These are phyloP conservation scores for Nemophila menziesii DNA, from an alignment of 257 asterid genomes.

Conservation along the genomic window DNA sequence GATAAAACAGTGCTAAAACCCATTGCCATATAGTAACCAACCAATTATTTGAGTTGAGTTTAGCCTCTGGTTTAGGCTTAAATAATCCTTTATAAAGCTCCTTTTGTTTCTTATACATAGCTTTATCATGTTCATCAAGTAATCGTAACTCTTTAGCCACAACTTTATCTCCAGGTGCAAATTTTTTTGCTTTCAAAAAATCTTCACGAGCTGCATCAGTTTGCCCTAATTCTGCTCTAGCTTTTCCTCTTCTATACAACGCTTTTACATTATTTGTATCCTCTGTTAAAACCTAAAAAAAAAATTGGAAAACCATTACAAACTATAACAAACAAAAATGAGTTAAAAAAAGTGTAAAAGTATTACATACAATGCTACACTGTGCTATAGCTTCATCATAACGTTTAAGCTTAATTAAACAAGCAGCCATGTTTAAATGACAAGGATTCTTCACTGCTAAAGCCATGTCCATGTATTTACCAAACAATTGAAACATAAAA, in stretches of 20 bases:
- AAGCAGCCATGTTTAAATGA: constrained; percentile 92
- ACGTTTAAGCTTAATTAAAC: constrained; percentile 80
- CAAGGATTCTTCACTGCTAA: constrained; percentile 95
- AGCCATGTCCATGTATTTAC: constrained; percentile 94
- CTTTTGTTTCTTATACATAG: constrained; percentile 78
- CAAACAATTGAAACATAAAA: constrained; percentile 94
- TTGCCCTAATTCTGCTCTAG: constrained; percentile 93
- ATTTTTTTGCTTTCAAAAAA: constrained; percentile 69
- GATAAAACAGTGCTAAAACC: constrained; percentile 46
- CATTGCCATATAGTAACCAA: constrained; percentile 58
- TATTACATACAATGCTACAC: constrained; percentile 66
- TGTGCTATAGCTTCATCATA: constrained; percentile 85
- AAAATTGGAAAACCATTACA: neutral
- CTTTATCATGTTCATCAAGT: constrained; percentile 76
- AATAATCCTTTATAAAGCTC: constrained; percentile 89
- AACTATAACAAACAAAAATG: neutral
- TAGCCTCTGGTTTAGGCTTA: constrained; percentile 53
- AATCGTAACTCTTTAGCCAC: constrained; percentile 52
- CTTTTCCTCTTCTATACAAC: constrained; percentile 81
- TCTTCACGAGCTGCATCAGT: constrained; percentile 90
- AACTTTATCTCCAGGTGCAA: constrained; percentile 76
- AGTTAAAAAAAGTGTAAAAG: neutral
- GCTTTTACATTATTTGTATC: constrained; percentile 87
- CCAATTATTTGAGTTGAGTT: constrained; percentile 38
- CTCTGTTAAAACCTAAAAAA: constrained; percentile 58